Percentiles rank a stretch among this genome's conserved stretches.
Evolutionary conservation across 176 grass and related monocot species (phyloP).

Genomic region (Cenchrus purpureus): DNA sequence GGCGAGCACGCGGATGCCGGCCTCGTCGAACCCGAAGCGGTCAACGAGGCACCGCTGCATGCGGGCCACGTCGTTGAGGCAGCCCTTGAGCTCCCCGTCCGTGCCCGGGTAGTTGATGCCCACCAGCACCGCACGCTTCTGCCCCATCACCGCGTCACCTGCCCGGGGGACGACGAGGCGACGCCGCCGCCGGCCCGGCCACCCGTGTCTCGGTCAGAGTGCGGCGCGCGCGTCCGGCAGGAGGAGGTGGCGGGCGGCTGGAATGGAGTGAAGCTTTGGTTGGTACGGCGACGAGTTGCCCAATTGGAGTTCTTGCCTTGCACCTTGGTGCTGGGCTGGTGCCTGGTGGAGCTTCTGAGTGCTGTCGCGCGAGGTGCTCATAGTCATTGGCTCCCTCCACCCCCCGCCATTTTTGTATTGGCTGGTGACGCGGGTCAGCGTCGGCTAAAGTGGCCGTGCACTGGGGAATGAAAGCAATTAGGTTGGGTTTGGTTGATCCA

Average conservation of each 20-base stretch:
- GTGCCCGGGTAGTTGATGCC: conserved; percentile 90
- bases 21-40: conserved; percentile 61
- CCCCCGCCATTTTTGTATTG: conserved; percentile 8
- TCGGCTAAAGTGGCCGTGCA: neutral
- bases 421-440: neutral
- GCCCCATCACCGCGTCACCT: conserved; percentile 40
- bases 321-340: neutral
- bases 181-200: neutral
- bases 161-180: neutral
- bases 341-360: conserved; percentile 19
- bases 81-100: conserved; percentile 73
- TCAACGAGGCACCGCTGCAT: conserved; percentile 70
- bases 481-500: neutral
- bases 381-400: neutral
- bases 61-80: conserved; percentile 79
- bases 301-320: conserved; percentile 41
- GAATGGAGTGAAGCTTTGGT: neutral
- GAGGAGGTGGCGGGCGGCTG: neutral
- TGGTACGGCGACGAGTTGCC: conserved; percentile 12
- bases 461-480: neutral
- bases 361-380: neutral
- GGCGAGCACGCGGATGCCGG: conserved; percentile 60
- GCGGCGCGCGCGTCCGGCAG: neutral
- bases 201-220: neutral
- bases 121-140: conserved; percentile 66